These are phyloP conservation scores for Quaeritorhiza haematococci DNA, from an alignment of 371 early-diverging fungal species.

Conservation along the genomic window DNA sequence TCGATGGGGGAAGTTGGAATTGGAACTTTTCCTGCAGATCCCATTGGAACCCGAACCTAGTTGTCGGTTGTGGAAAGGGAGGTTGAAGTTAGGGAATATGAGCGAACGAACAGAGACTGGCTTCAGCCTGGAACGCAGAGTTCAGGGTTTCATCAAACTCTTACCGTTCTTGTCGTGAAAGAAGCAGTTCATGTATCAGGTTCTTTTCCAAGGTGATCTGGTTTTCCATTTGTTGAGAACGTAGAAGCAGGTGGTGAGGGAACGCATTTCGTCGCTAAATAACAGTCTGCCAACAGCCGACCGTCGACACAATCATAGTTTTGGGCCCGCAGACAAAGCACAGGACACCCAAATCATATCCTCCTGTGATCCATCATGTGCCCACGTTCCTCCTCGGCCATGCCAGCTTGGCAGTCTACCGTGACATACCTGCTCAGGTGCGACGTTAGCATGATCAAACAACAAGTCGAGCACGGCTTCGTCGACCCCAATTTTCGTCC, in stretches of 20 bases:
- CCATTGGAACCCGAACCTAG: neutral
- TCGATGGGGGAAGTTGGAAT: neutral
- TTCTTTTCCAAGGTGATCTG: neutral
- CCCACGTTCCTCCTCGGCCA: no score
- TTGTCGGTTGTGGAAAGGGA: no score
- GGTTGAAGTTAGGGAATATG: neutral
- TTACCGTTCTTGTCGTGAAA: neutral
- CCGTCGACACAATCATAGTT: neutral
- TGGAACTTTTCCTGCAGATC: slow-evolving; percentile 2
- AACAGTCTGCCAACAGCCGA: no score
- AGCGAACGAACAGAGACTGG: neutral
- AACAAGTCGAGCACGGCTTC: slow-evolving; percentile 3
- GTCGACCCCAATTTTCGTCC: neutral
- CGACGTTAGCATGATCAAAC: neutral
- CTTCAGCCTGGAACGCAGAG: no score
- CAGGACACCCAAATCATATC: neutral
- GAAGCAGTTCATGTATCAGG: neutral
- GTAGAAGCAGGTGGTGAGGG: no score
- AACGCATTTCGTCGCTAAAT: no score
- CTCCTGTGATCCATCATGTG: no score
- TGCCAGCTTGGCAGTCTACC: no score
- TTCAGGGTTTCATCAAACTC: neutral
- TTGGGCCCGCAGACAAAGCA: neutral
- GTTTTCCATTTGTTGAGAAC: no score
- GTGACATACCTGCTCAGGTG: no score